These are phyloP conservation scores for Evernia prunastri DNA, from an alignment of 495 filamentous ascomycete species.

Conservation along the genomic window DNA sequence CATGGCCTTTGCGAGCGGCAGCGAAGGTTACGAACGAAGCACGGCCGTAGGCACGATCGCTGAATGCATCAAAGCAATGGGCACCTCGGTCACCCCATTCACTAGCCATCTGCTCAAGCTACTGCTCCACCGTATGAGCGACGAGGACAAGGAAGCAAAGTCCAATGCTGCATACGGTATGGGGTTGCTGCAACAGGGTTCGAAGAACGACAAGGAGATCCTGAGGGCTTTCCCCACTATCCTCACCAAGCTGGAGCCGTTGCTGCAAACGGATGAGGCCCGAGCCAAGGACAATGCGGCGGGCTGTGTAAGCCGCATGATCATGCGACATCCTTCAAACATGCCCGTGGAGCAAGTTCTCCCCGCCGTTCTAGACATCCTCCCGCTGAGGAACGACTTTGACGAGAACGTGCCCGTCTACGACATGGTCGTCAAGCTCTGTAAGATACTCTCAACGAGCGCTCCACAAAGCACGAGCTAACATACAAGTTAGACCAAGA, in stretches of 20 bases:
- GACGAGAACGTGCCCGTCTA: slow-evolving; percentile 95
- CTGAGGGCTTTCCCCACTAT: slow-evolving; percentile 69
- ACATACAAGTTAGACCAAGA: too few species aligned
- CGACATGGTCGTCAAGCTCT: slow-evolving; percentile 78
- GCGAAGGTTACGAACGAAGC: slow-evolving; percentile 76
- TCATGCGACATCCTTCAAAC: slow-evolving; percentile 68
- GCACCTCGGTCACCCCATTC: slow-evolving; percentile 63
- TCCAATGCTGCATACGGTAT: slow-evolving; percentile 90
- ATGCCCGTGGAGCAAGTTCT: slow-evolving; percentile 76
- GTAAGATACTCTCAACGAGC: too few species aligned
- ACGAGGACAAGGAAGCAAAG: slow-evolving; percentile 87
- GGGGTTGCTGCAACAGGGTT: slow-evolving; percentile 75
- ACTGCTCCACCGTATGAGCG: slow-evolving; percentile 76
- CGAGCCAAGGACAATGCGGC: slow-evolving; percentile 88
- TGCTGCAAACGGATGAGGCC: slow-evolving; percentile 67
- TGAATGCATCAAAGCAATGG: slow-evolving; percentile 87
- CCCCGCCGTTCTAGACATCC: slow-evolving; percentile 65
- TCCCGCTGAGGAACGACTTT: slow-evolving; percentile 89
- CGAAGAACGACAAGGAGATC: slow-evolving; percentile 62
- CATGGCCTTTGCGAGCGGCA: slow-evolving; percentile 77
- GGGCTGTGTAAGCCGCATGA: slow-evolving; percentile 88
- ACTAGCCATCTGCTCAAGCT: slow-evolving; percentile 70
- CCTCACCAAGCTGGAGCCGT: slow-evolving; percentile 72
- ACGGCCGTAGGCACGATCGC: slow-evolving; percentile 87
- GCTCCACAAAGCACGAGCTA: too few species aligned